Conservation (phyloP, 345 rosid species). For the Linum trigynum region DNA sequence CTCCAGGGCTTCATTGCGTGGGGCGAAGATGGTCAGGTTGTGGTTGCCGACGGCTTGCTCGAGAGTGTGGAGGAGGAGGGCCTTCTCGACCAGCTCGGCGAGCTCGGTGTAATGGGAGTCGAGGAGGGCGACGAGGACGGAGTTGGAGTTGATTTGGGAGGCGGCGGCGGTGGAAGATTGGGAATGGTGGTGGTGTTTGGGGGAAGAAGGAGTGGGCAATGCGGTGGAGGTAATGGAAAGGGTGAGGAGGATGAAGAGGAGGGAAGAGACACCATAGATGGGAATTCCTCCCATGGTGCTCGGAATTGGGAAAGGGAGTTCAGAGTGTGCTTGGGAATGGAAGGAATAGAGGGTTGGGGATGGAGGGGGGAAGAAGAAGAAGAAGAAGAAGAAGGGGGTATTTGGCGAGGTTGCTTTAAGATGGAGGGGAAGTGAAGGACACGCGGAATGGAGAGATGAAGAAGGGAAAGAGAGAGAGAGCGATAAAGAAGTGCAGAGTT, state of each 20-base stretch:
- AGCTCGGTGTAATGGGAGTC: constrained; percentile 92
- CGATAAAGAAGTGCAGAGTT: no score
- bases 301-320: neutral
- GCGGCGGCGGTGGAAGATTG: constrained; percentile 14
- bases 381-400: neutral
- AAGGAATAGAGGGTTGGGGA: neutral
- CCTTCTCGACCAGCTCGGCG: constrained; percentile 83
- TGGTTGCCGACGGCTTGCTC: constrained; percentile 77
- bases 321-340: neutral
- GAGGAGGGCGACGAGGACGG: constrained; percentile 81
- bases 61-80: constrained; percentile 69
- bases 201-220: neutral
- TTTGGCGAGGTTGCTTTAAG: no score
- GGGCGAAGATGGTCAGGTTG: constrained; percentile 92
- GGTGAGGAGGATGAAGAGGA: neutral
- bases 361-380: neutral
- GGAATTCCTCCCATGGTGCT: constrained; percentile 4
- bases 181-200: no score
- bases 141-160: constrained; percentile 72
- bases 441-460: no score
- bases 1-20: constrained; percentile 73
- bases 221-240: neutral
- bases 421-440: no score
- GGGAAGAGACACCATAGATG: constrained; percentile 9
- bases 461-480: no score